A percentile compares a stretch with the other conserved stretches of the same genome.
Evolutionary conservation across 805 yeast genomes (phyloP).

Genomic region (Candida tibetensis): DNA sequence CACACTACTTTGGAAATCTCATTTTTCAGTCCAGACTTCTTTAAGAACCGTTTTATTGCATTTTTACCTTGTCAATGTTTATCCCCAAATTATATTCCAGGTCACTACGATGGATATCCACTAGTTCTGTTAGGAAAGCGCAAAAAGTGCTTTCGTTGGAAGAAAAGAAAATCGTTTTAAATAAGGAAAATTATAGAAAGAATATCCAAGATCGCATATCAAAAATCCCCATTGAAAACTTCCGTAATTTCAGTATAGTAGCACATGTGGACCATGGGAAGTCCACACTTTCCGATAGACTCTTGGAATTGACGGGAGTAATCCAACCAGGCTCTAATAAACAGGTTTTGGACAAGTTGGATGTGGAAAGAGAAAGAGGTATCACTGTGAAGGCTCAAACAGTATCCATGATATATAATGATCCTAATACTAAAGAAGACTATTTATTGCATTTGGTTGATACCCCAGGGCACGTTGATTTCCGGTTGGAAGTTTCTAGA

Average conservation of each 20-base stretch:
- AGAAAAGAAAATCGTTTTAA: conserved; percentile 27
- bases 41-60: too few relatives aligned
- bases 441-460: conserved; percentile 88
- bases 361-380: conserved; percentile 94
- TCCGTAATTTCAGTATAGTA: conserved; percentile 88
- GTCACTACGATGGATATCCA: conserved; percentile 4
- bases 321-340: conserved; percentile 71
- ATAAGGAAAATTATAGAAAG: conserved; percentile 32
- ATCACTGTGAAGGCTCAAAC: conserved; percentile 97
- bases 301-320: conserved; percentile 86
- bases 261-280: conserved; percentile 95
- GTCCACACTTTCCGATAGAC: conserved; percentile 84
- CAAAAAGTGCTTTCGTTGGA: conserved; percentile 14
- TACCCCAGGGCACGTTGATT: conserved; percentile 98
- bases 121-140: conserved; percentile 1
- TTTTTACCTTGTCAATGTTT: background rate
- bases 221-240: conserved; percentile 78
- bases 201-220: conserved; percentile 56
- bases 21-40: too few relatives aligned
- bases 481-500: conserved; percentile 87
- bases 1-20: too few relatives aligned
- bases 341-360: conserved; percentile 86
- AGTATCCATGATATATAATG: conserved; percentile 82
- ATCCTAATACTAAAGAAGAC: conserved; percentile 58
- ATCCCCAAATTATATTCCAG: background rate